Percentiles rank a stretch among this genome's conserved stretches.
Evolutionary conservation across 2,329 filamentous ascomycete genomes (phyloP).

Genomic region (Coleophoma cylindrospora): DNA sequence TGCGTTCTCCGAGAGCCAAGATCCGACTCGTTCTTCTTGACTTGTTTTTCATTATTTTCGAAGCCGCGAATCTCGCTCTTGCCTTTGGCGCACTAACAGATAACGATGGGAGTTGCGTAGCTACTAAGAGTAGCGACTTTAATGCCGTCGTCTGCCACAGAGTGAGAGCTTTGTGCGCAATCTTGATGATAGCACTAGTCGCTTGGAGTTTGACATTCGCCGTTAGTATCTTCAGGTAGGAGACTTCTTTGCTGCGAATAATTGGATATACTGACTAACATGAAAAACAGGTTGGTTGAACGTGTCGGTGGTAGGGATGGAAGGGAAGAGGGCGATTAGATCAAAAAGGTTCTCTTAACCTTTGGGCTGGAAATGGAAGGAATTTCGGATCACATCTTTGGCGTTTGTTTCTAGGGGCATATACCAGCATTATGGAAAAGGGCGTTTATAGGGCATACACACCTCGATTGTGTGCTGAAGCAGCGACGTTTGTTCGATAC

Average conservation of each 20-base stretch:
- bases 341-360: slow-evolving; percentile 2
- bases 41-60: slow-evolving; percentile 95
- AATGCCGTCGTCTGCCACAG: slow-evolving; percentile 49
- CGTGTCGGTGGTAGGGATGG: slow-evolving; percentile 52
- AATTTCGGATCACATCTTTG: neutral
- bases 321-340: slow-evolving; percentile 36
- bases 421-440: neutral
- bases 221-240: slow-evolving; percentile 71
- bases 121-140: slow-evolving; percentile 28
- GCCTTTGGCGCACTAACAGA: slow-evolving; percentile 79
- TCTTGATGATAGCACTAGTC: slow-evolving; percentile 75
- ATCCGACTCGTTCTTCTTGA: slow-evolving; percentile 87
- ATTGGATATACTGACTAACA: neutral
- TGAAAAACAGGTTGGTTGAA: slow-evolving; percentile 40
- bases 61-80: slow-evolving; percentile 85
- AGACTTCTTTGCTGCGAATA: neutral
- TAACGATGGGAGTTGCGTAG: slow-evolving; percentile 51
- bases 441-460: neutral
- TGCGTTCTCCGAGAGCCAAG: slow-evolving; percentile 80
- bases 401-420: neutral
- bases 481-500: too few relatives aligned
- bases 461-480: too few relatives aligned
- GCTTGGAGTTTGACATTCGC: slow-evolving; percentile 91
- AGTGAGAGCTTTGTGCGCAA: slow-evolving; percentile 68
- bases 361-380: neutral